phyloP scores from a whole-genome alignment of 352 stramenopile species.

The Pythium insidiosum region DNA sequence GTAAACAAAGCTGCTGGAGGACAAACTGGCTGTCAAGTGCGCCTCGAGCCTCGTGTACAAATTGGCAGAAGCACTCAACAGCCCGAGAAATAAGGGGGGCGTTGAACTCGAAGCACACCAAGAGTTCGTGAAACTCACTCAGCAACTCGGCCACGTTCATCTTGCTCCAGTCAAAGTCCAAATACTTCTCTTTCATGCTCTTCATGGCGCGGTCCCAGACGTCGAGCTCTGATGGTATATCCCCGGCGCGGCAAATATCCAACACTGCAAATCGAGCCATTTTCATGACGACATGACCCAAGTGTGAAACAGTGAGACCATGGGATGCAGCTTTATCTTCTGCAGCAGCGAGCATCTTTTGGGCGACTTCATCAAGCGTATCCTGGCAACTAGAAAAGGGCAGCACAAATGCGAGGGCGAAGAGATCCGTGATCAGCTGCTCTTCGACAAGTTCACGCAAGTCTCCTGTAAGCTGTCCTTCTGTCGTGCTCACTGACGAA shows the following conservation, averaged over 20 bases:
- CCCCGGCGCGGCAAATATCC: conserved; percentile 18
- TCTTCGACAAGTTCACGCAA: conserved; percentile 29
- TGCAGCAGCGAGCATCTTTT: conserved; percentile 35
- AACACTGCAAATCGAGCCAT: conserved; percentile 58
- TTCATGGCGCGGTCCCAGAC: conserved; percentile 40
- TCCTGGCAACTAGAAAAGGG: conserved; percentile 10
- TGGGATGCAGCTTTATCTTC: conserved; percentile 32
- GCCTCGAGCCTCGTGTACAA: conserved; percentile 38
- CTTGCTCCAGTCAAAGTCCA: conserved; percentile 46
- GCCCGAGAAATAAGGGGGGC: conserved; percentile 34
- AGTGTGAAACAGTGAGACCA: conserved; percentile 37
- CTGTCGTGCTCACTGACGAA: background rate
- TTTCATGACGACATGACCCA: conserved; percentile 57
- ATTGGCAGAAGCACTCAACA: conserved; percentile 58
- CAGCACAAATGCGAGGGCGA: conserved; percentile 60
- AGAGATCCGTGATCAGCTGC: conserved; percentile 62
- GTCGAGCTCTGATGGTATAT: conserved; percentile 20
- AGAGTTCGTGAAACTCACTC: conserved; percentile 45
- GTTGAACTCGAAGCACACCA: conserved; percentile 30
- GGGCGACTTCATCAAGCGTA: conserved; percentile 17
- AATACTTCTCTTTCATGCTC: conserved; percentile 61
- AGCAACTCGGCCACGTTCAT: conserved; percentile 61
- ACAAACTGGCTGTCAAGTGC: conserved; percentile 21
- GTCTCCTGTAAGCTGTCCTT: background rate
- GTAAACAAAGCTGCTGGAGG: conserved; percentile 66